Evolutionary conservation across 164 flowering plant species (phyloP).

Genomic region (Chimonanthus salicifolius): DNA sequence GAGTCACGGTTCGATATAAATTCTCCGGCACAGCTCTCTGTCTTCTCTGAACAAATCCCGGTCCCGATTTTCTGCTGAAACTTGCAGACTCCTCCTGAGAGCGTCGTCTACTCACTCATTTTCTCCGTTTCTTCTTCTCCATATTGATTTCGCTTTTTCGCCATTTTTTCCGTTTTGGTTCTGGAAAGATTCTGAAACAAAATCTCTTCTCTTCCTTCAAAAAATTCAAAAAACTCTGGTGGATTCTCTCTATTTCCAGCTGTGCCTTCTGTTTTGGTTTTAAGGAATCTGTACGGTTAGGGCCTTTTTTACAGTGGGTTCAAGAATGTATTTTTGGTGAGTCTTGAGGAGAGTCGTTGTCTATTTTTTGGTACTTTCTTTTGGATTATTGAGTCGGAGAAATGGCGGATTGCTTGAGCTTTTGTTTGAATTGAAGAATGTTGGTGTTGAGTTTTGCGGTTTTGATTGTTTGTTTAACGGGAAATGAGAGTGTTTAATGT

Average conservation of each 20-base stretch:
- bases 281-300: not conserved
- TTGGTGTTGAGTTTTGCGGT: not conserved
- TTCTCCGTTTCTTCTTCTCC: not conserved
- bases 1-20: not conserved
- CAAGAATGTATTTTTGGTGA: conserved; percentile 2
- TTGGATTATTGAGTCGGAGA: not conserved
- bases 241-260: not conserved
- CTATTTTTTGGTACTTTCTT: not conserved
- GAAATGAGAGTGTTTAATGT: too few relatives aligned
- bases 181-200: not conserved
- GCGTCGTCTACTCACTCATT: not conserved
- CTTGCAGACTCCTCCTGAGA: not conserved
- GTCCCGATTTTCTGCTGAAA: not conserved
- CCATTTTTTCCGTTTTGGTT: not conserved
- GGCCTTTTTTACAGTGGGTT: not conserved
- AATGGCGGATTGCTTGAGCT: not conserved
- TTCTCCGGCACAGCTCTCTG: not conserved
- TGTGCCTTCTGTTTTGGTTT: not conserved
- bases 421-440: not conserved
- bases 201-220: not conserved
- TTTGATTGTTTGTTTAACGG: not conserved
- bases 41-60: not conserved
- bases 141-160: not conserved
- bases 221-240: not conserved
- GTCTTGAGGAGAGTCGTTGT: not conserved